Percentiles rank a stretch among this genome's conserved stretches.
Conservation (phyloP, 768 basidiomycete genomes). For the Udeniomyces megalosporus region DNA sequence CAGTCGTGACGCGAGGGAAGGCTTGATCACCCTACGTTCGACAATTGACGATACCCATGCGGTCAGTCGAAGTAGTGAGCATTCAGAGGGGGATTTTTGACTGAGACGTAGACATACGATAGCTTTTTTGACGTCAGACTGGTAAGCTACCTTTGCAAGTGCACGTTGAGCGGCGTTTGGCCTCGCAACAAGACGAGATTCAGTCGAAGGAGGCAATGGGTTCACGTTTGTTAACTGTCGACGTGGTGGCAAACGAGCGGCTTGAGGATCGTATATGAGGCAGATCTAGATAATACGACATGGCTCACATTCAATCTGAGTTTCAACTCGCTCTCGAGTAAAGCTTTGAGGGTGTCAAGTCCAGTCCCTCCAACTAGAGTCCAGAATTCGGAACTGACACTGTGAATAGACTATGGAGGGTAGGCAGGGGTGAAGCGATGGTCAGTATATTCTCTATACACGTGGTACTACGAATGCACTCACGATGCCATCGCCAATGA, state of each 20-base stretch:
- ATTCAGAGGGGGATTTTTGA: neutral
- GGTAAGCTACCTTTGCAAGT: neutral
- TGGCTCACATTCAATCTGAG: neutral
- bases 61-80: neutral
- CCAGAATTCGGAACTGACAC: slow-evolving; percentile 65
- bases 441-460: no score
- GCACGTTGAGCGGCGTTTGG: neutral
- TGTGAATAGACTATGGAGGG: slow-evolving; percentile 35
- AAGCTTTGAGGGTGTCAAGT: neutral
- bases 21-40: slow-evolving; percentile 53
- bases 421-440: no score
- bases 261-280: no score
- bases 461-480: no score
- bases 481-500: slow-evolving; percentile 72
- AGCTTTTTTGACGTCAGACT: neutral
- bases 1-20: slow-evolving; percentile 39
- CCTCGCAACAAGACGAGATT: neutral
- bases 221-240: slow-evolving; percentile 36
- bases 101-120: neutral
- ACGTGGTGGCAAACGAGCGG: neutral
- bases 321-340: neutral
- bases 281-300: no score
- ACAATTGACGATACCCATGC: neutral
- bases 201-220: slow-evolving; percentile 22
- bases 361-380: slow-evolving; percentile 37